Conservation (phyloP, 495 filamentous ascomycete species). For the Neurospora sublineolata region DNA sequence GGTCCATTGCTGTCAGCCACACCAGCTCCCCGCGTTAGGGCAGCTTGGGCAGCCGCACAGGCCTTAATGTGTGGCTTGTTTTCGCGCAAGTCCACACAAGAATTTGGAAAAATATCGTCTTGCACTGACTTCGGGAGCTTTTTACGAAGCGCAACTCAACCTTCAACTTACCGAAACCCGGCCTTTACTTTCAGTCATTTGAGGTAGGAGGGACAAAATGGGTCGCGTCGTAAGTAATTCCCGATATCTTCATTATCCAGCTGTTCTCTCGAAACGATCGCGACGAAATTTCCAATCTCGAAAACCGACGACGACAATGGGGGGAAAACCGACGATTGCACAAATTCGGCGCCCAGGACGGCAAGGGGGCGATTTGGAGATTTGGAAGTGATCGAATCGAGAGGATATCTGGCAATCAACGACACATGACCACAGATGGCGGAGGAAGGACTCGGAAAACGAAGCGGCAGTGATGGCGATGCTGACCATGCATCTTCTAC, state of each 20-base stretch:
- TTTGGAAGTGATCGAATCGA: background rate
- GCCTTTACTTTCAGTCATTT: constrained; percentile 20
- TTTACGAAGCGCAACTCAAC: constrained; percentile 19
- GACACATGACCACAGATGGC: background rate
- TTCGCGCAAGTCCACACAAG: constrained; percentile 22
- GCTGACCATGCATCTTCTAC: constrained; percentile 20
- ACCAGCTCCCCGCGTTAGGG: constrained; percentile 22
- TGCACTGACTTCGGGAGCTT: constrained; percentile 14
- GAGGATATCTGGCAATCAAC: background rate
- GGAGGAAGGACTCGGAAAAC: background rate
- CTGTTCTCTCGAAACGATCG: constrained; percentile 1
- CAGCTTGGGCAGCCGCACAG: constrained; percentile 13
- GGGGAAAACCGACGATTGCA: background rate
- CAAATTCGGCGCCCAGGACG: constrained; percentile 6
- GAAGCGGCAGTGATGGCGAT: constrained; percentile 2
- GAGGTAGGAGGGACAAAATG: constrained; percentile 33
- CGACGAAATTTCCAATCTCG: constrained; percentile 8
- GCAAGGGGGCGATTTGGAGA: constrained; percentile 9
- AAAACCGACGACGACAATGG: background rate
- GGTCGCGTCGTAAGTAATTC: constrained; percentile 40
- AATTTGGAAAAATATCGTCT: constrained; percentile 28
- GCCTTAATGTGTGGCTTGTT: constrained; percentile 16
- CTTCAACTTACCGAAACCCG: constrained; percentile 20
- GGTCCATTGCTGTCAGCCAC: constrained; percentile 2
- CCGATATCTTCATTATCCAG: constrained; percentile 5